Evolutionary conservation across 305 asterid species (phyloP).

Genomic region (Fraxinus angustifolia): DNA sequence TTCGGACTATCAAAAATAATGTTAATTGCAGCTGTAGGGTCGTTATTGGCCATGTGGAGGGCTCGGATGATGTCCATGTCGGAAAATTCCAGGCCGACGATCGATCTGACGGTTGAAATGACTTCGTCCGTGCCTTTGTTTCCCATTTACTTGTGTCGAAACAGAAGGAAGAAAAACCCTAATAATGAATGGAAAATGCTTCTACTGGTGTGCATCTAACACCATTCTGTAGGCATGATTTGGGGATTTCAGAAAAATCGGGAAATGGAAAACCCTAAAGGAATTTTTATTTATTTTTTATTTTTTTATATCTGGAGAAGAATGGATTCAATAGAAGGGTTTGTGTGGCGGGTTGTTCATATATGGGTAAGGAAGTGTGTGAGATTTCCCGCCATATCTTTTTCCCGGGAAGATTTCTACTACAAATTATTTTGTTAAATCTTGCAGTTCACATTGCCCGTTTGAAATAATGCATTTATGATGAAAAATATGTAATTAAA

Average conservation of each 20-base stretch:
- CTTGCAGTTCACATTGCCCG: not conserved
- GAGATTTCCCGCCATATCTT: conserved; percentile 4
- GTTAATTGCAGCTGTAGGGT: conserved; percentile 89
- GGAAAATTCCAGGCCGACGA: conserved; percentile 69
- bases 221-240: not conserved
- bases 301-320: not conserved
- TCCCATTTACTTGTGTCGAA: conserved; percentile 39
- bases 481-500: no score
- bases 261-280: not conserved
- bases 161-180: not conserved
- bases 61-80: conserved; percentile 92
- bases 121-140: conserved; percentile 62
- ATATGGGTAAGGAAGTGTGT: not conserved
- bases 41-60: conserved; percentile 90
- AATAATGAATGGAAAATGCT: not conserved
- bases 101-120: conserved; percentile 65
- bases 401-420: conserved; percentile 4
- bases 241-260: not conserved
- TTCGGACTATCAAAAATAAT: conserved; percentile 73
- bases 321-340: not conserved
- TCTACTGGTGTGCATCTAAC: not conserved
- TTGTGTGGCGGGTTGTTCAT: not conserved
- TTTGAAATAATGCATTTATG: no score
- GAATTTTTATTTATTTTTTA: not conserved
- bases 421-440: not conserved